phyloP scores from a whole-genome alignment of 495 filamentous ascomycete genomes.

The Penicillium simplicissimum region DNA sequence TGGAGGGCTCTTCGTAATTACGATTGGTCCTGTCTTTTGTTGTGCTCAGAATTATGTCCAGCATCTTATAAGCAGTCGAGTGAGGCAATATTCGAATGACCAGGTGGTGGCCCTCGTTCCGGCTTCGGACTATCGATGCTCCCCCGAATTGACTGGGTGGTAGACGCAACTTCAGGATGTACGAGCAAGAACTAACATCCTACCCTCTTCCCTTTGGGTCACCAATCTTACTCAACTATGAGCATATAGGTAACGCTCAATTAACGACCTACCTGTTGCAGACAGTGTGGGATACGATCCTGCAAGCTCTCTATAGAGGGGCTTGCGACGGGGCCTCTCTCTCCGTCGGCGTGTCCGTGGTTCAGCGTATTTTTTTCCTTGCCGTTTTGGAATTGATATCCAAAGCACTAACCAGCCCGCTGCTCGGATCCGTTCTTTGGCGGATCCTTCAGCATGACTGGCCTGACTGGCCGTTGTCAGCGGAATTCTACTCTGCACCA shows the following conservation, averaged over 20 bases:
- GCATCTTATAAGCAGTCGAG: not conserved
- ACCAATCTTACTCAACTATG: not conserved
- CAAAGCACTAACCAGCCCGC: not conserved
- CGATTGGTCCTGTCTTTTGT: not conserved
- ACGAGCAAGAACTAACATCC: not conserved
- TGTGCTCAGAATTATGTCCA: not conserved
- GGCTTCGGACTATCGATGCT: not conserved
- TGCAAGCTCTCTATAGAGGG: not conserved
- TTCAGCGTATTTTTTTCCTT: constrained; percentile 5
- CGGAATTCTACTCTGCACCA: not conserved
- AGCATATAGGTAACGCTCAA: constrained; percentile 2
- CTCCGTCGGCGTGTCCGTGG: constrained; percentile 6
- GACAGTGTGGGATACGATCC: not conserved
- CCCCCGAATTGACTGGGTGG: not conserved
- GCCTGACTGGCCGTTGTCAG: constrained; percentile 8
- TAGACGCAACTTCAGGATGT: not conserved
- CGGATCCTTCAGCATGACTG: constrained; percentile 21
- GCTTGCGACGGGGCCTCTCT: not conserved
- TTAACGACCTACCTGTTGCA: not conserved
- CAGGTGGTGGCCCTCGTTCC: not conserved
- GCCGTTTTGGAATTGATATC: not conserved
- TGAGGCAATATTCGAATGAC: not conserved
- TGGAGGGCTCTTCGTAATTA: not conserved
- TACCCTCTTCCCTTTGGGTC: not conserved
- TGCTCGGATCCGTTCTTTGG: constrained; percentile 7